phyloP scores from a whole-genome alignment of 192 early-diverging fungal genomes.

The Spinellus fusiger region DNA sequence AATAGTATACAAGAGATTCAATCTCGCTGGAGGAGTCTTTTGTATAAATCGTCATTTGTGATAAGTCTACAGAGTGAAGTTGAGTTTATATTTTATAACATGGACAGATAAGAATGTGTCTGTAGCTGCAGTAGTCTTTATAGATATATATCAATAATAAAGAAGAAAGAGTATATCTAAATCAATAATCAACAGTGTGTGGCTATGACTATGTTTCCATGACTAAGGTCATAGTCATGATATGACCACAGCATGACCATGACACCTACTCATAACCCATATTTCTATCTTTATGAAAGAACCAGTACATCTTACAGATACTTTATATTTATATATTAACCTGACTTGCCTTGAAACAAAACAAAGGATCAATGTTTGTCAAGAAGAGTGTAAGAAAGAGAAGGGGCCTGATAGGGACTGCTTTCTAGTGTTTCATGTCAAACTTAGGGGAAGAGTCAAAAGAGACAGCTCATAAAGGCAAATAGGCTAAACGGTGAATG shows the following conservation, averaged over 20 bases:
- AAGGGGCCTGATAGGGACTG: neutral
- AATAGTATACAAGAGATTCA: constrained; percentile 47
- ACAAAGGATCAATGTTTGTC: neutral
- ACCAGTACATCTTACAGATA: neutral
- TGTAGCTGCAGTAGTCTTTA: no score
- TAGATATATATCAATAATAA: no score
- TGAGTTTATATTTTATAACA: no score
- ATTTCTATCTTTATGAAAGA: neutral
- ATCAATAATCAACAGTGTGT: no score
- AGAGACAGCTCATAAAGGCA: neutral
- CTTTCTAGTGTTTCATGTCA: neutral
- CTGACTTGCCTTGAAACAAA: neutral
- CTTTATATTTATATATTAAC: neutral
- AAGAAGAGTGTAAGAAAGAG: neutral
- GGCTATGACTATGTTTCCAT: no score
- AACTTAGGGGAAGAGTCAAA: neutral
- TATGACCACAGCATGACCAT: no score
- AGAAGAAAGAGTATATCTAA: no score
- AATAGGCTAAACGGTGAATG: neutral
- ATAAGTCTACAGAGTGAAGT: no score
- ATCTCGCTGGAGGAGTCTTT: neutral
- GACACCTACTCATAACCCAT: neutral
- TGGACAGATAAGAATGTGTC: no score
- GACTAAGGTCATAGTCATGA: no score
- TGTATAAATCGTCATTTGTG: neutral